These are phyloP conservation scores for Cladosporium oxysporum DNA, from an alignment of 2,329 filamentous ascomycete species.

Conservation along the genomic window DNA sequence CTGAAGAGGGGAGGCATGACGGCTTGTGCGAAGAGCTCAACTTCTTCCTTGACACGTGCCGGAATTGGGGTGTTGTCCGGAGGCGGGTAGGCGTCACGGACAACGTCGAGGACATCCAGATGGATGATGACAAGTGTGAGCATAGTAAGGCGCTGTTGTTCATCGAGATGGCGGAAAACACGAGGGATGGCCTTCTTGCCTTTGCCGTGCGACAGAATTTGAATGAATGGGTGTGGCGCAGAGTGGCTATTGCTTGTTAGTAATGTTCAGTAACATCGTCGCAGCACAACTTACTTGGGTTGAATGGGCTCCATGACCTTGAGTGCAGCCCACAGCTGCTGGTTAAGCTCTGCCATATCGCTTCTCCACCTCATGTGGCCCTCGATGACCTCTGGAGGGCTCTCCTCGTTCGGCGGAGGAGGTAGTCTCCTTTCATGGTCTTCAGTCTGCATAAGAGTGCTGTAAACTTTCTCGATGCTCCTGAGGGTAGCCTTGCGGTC, in stretches of 20 bases:
- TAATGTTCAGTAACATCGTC: not conserved
- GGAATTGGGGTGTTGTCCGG: slow-evolving; percentile 74
- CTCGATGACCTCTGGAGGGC: slow-evolving; percentile 68
- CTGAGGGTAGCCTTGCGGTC: slow-evolving; percentile 81
- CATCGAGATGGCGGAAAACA: slow-evolving; percentile 88
- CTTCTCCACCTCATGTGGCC: slow-evolving; percentile 79
- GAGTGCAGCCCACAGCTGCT: slow-evolving; percentile 78
- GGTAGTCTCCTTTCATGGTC: slow-evolving; percentile 85
- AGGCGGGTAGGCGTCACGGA: slow-evolving; percentile 72
- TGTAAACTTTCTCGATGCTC: slow-evolving; percentile 87
- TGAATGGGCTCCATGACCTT: slow-evolving; percentile 93
- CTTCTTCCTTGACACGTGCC: slow-evolving; percentile 78
- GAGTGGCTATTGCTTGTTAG: slow-evolving; percentile 60
- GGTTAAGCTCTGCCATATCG: slow-evolving; percentile 69
- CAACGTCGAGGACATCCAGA: slow-evolving; percentile 87
- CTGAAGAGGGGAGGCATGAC: slow-evolving; percentile 89
- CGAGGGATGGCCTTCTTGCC: slow-evolving; percentile 95
- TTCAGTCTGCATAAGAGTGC: slow-evolving; percentile 87
- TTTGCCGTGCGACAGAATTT: slow-evolving; percentile 90
- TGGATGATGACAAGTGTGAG: slow-evolving; percentile 95
- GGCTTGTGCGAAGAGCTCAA: slow-evolving; percentile 83
- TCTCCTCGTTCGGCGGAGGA: slow-evolving; percentile 63
- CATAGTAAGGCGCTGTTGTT: slow-evolving; percentile 91
- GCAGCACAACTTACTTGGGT: slow-evolving; percentile 44
- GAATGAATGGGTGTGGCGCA: slow-evolving; percentile 85